Percentiles rank a stretch among this genome's conserved stretches.
Evolutionary conservation across 2,329 filamentous ascomycete species (phyloP).

Genomic region (Chrysoporthe deuterocubensis): DNA sequence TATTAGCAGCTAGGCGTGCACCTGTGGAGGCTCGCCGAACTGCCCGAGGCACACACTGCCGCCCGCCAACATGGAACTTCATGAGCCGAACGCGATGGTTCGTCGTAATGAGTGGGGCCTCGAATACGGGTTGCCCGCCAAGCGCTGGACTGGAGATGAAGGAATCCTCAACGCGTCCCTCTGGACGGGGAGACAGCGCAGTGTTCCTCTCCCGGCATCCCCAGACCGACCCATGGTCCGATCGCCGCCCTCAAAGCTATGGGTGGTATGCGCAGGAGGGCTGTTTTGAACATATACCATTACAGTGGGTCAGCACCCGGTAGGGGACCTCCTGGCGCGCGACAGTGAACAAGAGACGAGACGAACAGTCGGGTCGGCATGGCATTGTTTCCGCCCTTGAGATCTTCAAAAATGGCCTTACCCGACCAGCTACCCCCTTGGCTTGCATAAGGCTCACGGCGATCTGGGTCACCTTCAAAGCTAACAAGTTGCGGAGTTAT

Average conservation of each 20-base stretch:
- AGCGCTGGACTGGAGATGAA: not conserved
- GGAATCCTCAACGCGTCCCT: not conserved
- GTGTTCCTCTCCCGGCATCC: not conserved
- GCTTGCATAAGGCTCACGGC: not conserved
- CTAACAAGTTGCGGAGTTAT: not conserved
- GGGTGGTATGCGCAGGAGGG: no score
- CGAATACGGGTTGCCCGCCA: not conserved
- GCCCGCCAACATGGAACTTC: not conserved
- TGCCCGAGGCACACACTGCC: conserved; percentile 11
- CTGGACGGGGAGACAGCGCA: not conserved
- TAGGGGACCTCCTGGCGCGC: not conserved
- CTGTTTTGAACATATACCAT: not conserved
- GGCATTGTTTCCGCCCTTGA: not conserved
- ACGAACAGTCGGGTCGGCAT: not conserved
- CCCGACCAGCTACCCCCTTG: not conserved
- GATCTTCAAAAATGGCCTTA: not conserved
- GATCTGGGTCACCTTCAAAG: not conserved
- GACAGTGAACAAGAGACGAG: not conserved
- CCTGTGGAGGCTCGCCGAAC: conserved; percentile 17
- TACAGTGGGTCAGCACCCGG: not conserved
- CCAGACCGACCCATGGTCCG: not conserved
- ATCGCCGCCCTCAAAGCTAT: not conserved
- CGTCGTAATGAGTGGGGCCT: not conserved
- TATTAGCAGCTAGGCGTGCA: not conserved
- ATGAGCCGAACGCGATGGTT: not conserved